Conservation (phyloP, 805 yeast species). For the Cyberlindnera mycetangii region DNA sequence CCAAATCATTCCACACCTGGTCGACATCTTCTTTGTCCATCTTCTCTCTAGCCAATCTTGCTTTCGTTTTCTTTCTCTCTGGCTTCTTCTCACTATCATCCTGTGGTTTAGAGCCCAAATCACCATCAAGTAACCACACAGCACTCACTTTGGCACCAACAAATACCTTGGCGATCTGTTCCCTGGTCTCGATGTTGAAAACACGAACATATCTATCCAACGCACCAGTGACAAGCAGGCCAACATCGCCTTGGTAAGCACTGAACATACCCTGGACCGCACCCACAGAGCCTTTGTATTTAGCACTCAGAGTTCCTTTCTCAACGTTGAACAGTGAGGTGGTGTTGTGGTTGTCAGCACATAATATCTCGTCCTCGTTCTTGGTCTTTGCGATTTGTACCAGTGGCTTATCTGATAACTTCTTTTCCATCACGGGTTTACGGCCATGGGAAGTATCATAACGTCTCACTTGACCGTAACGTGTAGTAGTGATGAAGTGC, state of each 20-base stretch:
- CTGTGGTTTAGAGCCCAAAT: constrained; percentile 32
- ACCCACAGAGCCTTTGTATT: constrained; percentile 76
- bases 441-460: constrained; percentile 69
- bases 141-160: constrained; percentile 67
- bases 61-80: constrained; percentile 16
- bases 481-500: constrained; percentile 63
- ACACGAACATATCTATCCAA: constrained; percentile 84
- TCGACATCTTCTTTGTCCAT: constrained; percentile 33
- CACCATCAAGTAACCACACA: constrained; percentile 48
- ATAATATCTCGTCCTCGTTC: constrained; percentile 45
- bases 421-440: constrained; percentile 59
- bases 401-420: constrained; percentile 54
- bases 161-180: constrained; percentile 64
- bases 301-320: constrained; percentile 58
- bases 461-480: constrained; percentile 69
- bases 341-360: constrained; percentile 68
- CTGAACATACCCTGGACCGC: constrained; percentile 44
- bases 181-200: constrained; percentile 59
- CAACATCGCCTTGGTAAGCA: constrained; percentile 29
- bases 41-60: constrained; percentile 37
- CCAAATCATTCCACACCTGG: constrained; percentile 37
- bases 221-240: constrained; percentile 71
- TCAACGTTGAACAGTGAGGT: constrained; percentile 54
- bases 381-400: constrained; percentile 31
- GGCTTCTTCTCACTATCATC: constrained; percentile 29